These are phyloP conservation scores for Aspergillus puulaauensis DNA, from an alignment of 2,329 filamentous ascomycete species.

Conservation along the genomic window DNA sequence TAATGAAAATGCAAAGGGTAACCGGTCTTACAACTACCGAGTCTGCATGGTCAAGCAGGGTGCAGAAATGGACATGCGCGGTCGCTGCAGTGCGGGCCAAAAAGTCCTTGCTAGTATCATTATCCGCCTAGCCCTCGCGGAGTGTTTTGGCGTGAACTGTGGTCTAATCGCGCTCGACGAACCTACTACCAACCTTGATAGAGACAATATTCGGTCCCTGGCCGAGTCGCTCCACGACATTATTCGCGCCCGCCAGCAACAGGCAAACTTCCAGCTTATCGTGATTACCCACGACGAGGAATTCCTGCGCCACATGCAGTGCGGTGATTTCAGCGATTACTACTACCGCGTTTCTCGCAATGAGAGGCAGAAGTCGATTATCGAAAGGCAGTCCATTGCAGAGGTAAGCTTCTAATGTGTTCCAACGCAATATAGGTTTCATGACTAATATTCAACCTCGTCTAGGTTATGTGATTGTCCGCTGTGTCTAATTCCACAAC, in stretches of 20 bases:
- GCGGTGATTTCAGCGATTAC: constrained; percentile 85
- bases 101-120: constrained; percentile 97
- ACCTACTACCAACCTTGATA: constrained; percentile 93
- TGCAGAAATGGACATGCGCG: constrained; percentile 99
- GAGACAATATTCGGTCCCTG: constrained; percentile 88
- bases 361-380: constrained; percentile 81
- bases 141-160: constrained; percentile 95
- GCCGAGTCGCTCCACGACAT: constrained; percentile 83
- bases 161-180: constrained; percentile 96
- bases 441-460: background rate
- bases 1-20: constrained; percentile 71
- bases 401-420: constrained; percentile 35
- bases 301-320: constrained; percentile 90
- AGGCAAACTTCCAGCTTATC: constrained; percentile 95
- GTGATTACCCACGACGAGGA: constrained; percentile 99
- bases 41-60: constrained; percentile 98
- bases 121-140: constrained; percentile 90
- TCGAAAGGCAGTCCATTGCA: constrained; percentile 63
- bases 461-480: constrained; percentile 5
- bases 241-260: constrained; percentile 76
- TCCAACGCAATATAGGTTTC: background rate
- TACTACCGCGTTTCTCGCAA: constrained; percentile 87
- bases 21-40: constrained; percentile 92
- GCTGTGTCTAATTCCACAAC: background rate
- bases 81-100: constrained; percentile 92